These are phyloP conservation scores for Lentinus polychrous DNA, from an alignment of 1,284 basidiomycete genomes.

Conservation along the genomic window DNA sequence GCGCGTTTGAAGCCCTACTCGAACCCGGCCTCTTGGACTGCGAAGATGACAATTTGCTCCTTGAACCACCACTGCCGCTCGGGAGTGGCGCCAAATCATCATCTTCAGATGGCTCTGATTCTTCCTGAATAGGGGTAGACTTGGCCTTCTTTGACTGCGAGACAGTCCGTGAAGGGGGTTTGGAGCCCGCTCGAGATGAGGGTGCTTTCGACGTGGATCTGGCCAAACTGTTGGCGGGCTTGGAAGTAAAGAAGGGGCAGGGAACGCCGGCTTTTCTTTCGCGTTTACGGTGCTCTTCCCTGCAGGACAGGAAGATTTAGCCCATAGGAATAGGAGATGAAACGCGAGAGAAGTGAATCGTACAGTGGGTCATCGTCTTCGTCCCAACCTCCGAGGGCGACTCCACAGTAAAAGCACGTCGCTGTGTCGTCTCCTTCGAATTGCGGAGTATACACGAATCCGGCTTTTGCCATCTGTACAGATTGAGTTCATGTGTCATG, in stretches of 20 bases:
- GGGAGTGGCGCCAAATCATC: conserved; percentile 1
- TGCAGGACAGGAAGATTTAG: conserved; percentile 19
- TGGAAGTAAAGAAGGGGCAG: conserved; percentile 47
- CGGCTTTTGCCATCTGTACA: conserved; percentile 72
- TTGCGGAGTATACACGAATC: conserved; percentile 71
- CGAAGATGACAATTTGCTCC: neutral
- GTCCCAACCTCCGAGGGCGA: conserved; percentile 76
- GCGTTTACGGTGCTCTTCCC: conserved; percentile 61
- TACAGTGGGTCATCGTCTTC: conserved; percentile 74
- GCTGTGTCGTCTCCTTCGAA: conserved; percentile 62
- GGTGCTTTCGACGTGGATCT: conserved; percentile 8
- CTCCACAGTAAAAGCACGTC: conserved; percentile 72
- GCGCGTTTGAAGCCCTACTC: conserved; percentile 8
- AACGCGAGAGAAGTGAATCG: conserved; percentile 19
- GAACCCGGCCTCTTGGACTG: neutral
- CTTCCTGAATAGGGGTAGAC: conserved; percentile 1
- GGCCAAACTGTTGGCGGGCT: conserved; percentile 10
- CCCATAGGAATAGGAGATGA: conserved; percentile 7
- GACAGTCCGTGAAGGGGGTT: conserved; percentile 8
- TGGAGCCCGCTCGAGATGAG: conserved; percentile 1
- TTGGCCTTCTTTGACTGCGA: conserved; percentile 6
- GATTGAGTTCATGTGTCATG: conserved; percentile 5
- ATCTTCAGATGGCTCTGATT: neutral
- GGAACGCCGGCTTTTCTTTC: conserved; percentile 34
- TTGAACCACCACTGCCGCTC: neutral